Evolutionary conservation across 2,329 filamentous ascomycete genomes (phyloP).

Genomic region (Penicillium sp.): DNA sequence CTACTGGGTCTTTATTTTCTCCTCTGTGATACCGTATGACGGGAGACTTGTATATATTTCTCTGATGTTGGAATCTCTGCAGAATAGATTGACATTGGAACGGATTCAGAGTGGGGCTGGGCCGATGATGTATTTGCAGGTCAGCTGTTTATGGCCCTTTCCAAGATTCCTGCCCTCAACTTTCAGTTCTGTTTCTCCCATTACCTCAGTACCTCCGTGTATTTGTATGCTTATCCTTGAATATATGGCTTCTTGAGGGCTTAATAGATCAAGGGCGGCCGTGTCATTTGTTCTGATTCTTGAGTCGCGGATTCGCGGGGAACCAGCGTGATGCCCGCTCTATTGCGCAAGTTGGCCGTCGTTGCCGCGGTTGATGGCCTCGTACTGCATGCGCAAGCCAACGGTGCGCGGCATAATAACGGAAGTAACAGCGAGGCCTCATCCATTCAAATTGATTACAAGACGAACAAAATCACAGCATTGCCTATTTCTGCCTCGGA

Average conservation of each 20-base stretch:
- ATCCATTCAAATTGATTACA: slow-evolving; percentile 68
- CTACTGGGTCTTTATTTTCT: slow-evolving; percentile 12
- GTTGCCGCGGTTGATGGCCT: slow-evolving; percentile 79
- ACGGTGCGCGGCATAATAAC: slow-evolving; percentile 36
- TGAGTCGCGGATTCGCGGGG: not conserved
- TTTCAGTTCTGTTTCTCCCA: not conserved
- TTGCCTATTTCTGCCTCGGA: slow-evolving; percentile 36
- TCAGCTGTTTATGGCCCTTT: slow-evolving; percentile 22
- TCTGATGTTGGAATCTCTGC: slow-evolving; percentile 12
- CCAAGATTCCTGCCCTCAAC: slow-evolving; percentile 11
- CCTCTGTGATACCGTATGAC: slow-evolving; percentile 13
- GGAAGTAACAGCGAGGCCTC: slow-evolving; percentile 53
- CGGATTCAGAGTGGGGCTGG: slow-evolving; percentile 16
- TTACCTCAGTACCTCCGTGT: not conserved
- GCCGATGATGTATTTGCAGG: slow-evolving; percentile 27
- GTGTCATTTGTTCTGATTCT: slow-evolving; percentile 2
- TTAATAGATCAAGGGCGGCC: not conserved
- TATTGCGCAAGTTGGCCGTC: slow-evolving; percentile 76
- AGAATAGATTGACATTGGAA: slow-evolving; percentile 3
- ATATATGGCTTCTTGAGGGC: not conserved
- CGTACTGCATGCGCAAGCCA: slow-evolving; percentile 66
- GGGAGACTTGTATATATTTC: slow-evolving; percentile 26
- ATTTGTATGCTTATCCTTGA: not conserved
- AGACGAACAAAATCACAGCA: slow-evolving; percentile 52
- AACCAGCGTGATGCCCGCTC: slow-evolving; percentile 59